Base-by-base conservation (phyloP, 495 filamentous ascomycete species). In the Parathielavia appendiculata region DNA sequence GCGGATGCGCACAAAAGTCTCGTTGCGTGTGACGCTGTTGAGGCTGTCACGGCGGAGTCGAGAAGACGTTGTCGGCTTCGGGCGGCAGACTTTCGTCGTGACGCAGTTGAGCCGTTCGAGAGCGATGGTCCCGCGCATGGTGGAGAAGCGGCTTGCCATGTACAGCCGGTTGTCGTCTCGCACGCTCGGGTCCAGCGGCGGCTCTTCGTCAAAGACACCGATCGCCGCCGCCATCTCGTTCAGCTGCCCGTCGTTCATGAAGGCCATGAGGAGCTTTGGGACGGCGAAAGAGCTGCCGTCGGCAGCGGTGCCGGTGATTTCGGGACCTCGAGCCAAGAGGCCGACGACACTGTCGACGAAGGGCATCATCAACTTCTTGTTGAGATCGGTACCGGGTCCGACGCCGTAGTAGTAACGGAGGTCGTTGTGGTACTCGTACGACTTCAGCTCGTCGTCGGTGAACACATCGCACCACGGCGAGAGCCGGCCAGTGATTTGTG, bases 401-500 rank as follows among this genome's bases (percentile, higher is more conserved):
- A 73, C 74, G 23, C 79, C 78, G 53, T 83, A 83, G 62, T 79
- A 86, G 61, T 84, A 84, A 19, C 80, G 75, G 54, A 84, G 65
- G 66, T 84, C 81, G 52, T 84, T 80, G 0, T 76, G 74, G 63
- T 84, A 86, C 55, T 82, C 79, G 62, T 86, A 83, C 57, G 76
- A 59, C 47, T 68, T 67, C 19, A 83, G 70, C 63, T 84, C 81
- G 0, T 76, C 64, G 32, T 81, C 66, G 4, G 75, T 77, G 60
- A 84, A 80, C 17, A 80, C 69, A 45, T 66, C 64, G 54, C 83
- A 84, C 73, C 76, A 86, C 0, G 80, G 76, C 16, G 78, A 81
- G 5, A 74, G 64, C 7, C 63, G 68, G 12, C 83, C 81, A 1
- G 72, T 81, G 60, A 84, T 82, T 61, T 83, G 81, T 7, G 74